Percentiles rank a stretch among this genome's conserved stretches.
phyloP scores from a whole-genome alignment of 108 stramenopile species.

The Conticribra weissflogii region DNA sequence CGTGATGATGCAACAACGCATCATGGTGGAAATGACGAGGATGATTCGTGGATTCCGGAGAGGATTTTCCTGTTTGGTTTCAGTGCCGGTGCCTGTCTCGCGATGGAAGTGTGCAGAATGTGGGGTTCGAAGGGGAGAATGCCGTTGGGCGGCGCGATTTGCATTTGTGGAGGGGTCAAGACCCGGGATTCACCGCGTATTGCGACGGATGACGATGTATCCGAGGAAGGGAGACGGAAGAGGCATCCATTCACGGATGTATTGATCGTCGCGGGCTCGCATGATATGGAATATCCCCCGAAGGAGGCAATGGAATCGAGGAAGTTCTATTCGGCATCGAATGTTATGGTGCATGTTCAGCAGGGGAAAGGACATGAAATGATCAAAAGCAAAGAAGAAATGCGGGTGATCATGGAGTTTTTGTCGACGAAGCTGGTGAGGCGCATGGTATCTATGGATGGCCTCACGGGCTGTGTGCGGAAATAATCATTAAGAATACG shows the following conservation, averaged over 20 bases:
- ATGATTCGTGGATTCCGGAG: constrained; percentile 43
- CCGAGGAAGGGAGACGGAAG: background rate
- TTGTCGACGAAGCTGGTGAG: constrained; percentile 23
- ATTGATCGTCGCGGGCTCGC: constrained; percentile 38
- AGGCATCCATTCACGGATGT: constrained; percentile 33
- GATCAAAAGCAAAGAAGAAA: constrained; percentile 46
- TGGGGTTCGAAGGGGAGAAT: constrained; percentile 9
- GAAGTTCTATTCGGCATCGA: constrained; percentile 19
- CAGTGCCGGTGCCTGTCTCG: constrained; percentile 51
- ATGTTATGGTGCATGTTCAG: constrained; percentile 39
- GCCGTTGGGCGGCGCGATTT: constrained; percentile 52
- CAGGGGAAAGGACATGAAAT: constrained; percentile 49
- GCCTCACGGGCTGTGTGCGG: background rate
- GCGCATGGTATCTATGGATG: constrained; percentile 16
- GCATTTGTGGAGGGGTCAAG: constrained; percentile 46
- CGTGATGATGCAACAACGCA: constrained; percentile 7
- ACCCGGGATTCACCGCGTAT: background rate
- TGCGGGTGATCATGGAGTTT: constrained; percentile 41
- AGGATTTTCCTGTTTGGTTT: constrained; percentile 54
- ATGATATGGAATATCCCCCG: constrained; percentile 24
- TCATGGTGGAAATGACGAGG: background rate
- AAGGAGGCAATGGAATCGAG: constrained; percentile 17
- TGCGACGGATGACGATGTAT: background rate
- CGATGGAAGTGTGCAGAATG: constrained; percentile 43
- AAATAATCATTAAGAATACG: no score